A percentile compares a stretch with the other conserved stretches of the same genome.
Conservation (phyloP, 306 rosid species). For the Begonia masoniana region DNA sequence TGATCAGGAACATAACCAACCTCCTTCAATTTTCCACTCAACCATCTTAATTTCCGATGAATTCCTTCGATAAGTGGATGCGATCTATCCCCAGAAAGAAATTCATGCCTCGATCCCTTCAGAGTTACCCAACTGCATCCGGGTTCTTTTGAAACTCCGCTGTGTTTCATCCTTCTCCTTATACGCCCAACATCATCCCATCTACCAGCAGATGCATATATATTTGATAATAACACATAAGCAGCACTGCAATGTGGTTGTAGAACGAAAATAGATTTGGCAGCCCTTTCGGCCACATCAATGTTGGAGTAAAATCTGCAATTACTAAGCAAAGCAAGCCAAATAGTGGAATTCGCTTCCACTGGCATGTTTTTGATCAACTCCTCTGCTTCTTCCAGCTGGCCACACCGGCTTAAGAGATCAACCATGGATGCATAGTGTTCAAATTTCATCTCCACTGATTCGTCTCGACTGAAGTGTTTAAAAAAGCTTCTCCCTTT, state of each 20-base stretch:
- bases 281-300: conserved; percentile 61
- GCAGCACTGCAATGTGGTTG: conserved; percentile 57
- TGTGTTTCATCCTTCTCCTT: conserved; percentile 48
- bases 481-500: conserved; percentile 56
- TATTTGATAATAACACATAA: conserved; percentile 56
- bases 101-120: conserved; percentile 44
- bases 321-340: conserved; percentile 66
- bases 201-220: conserved; percentile 61
- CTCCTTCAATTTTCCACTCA: conserved; percentile 52
- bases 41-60: conserved; percentile 45
- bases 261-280: conserved; percentile 28
- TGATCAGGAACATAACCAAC: conserved; percentile 61
- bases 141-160: conserved; percentile 53
- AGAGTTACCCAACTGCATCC: conserved; percentile 69
- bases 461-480: conserved; percentile 23
- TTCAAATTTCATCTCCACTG: conserved; percentile 37
- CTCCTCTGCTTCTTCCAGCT: conserved; percentile 65
- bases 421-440: conserved; percentile 74
- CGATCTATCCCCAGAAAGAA: conserved; percentile 50
- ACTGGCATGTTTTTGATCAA: conserved; percentile 42
- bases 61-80: conserved; percentile 38
- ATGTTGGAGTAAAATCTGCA: conserved; percentile 51
- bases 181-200: conserved; percentile 56
- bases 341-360: conserved; percentile 40
- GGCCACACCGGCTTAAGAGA: conserved; percentile 63